These are phyloP conservation scores for Athelia psychrophila DNA, from an alignment of 1,284 basidiomycete species.

Conservation along the genomic window DNA sequence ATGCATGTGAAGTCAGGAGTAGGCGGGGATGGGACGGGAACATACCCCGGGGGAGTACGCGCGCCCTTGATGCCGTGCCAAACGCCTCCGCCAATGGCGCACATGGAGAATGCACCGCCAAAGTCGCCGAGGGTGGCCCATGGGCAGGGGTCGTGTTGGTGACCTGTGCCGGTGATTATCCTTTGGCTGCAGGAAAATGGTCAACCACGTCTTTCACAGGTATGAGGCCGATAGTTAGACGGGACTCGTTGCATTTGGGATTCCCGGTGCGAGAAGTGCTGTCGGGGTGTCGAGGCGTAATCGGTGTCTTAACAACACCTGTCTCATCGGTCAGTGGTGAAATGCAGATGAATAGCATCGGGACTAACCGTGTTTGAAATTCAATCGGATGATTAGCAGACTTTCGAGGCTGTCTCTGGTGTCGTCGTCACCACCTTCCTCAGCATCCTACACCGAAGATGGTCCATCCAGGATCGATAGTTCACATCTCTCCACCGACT, in stretches of 20 bases:
- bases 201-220: constrained; percentile 76
- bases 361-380: constrained; percentile 75
- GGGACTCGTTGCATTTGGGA: constrained; percentile 61
- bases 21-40: too few relatives aligned
- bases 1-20: too few relatives aligned
- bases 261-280: constrained; percentile 57
- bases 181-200: constrained; percentile 65
- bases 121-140: constrained; percentile 99
- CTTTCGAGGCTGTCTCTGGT: constrained; percentile 62
- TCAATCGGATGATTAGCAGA: constrained; percentile 63
- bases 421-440: constrained; percentile 43
- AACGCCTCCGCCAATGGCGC: constrained; percentile 93
- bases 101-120: constrained; percentile 96
- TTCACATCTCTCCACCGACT: constrained; percentile 72
- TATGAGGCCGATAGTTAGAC: constrained; percentile 64
- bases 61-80: constrained; percentile 99
- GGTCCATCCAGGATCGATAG: constrained; percentile 61
- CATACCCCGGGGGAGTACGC: constrained; percentile 88
- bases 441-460: constrained; percentile 23
- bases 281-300: constrained; percentile 57
- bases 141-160: constrained; percentile 43
- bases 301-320: constrained; percentile 81
- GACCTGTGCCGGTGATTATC: constrained; percentile 21
- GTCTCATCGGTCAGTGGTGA: constrained; percentile 3
- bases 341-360: constrained; percentile 4